A percentile compares a stretch with the other conserved stretches of the same genome.
Conservation (phyloP, 352 stramenopile genomes). For the Globisporangium echinulatum region DNA sequence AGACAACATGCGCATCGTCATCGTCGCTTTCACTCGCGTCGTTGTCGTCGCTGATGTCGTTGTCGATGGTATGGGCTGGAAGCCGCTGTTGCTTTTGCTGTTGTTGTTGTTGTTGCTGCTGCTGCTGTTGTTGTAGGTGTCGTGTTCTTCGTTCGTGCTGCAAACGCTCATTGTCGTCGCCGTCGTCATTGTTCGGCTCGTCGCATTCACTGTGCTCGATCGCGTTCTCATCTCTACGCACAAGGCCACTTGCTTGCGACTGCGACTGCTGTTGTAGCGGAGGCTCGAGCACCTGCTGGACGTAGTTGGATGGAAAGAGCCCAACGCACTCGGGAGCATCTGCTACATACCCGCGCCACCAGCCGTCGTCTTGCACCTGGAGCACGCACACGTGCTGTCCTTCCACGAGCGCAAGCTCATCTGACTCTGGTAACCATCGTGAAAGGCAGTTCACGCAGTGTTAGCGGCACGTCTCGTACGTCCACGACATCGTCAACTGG, state of each 20-base stretch:
- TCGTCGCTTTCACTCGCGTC: constrained; percentile 10
- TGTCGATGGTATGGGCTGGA: too few relatives aligned
- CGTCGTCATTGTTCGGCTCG: background rate
- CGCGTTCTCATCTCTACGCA: background rate
- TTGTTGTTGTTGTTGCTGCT: background rate
- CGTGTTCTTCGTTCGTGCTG: background rate
- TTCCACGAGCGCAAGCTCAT: constrained; percentile 45
- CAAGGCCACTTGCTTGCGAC: background rate
- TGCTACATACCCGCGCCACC: constrained; percentile 44
- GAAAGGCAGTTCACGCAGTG: background rate
- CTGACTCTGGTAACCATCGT: constrained; percentile 23
- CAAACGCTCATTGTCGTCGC: background rate
- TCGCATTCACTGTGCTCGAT: background rate
- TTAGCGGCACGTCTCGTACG: background rate
- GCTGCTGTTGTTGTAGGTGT: constrained; percentile 1
- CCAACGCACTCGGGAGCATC: constrained; percentile 22
- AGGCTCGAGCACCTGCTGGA: constrained; percentile 19
- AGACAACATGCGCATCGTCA: background rate
- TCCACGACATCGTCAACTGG: background rate
- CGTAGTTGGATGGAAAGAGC: constrained; percentile 69
- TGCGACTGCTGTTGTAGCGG: background rate
- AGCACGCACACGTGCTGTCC: constrained; percentile 42
- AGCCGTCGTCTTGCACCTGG: constrained; percentile 50
- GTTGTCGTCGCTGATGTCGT: constrained; percentile 1
- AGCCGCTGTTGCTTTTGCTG: too few relatives aligned